Evolutionary conservation across 495 filamentous ascomycete species (phyloP), one percentile per base, ranked within the genome.

Genomic region (Aspergillus homomorphus): DNA sequence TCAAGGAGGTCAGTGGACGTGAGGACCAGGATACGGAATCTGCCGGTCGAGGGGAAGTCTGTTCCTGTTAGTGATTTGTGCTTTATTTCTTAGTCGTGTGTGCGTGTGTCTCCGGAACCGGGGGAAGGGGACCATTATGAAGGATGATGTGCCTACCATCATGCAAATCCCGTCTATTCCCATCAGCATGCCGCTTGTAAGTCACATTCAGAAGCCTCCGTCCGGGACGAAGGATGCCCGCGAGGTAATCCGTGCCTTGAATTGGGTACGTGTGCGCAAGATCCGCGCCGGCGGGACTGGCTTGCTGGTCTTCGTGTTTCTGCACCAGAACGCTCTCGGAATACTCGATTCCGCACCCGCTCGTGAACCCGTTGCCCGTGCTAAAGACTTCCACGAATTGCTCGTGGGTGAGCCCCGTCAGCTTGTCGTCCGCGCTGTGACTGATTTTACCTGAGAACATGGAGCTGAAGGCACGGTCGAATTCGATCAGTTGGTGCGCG

Each of bases 401-500:
- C 1, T 75, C 72, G 62, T 80, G 79, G 9, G 73, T 79, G 21
- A 84, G 66, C 16, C 74, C 73, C 21, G 67, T 62, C 8, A 58
- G 60, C 5, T 60, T 64, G 18, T 72, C 66, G 50, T 70, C 69
- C 0, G 66, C 64, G 3, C 62, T 57, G 0, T n/a, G n/a, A n/a
- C 73, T 74, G n/a, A 82, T 80, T 59, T 77, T 71, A 7, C 77
- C 76, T 0, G 77, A 78, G 54, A 77, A 80, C 64, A 81, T 75
- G 30, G 73, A 73, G 0, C 82, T 82, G 59, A 84, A 85, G 19
- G 66, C 76, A 21, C 79, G 77, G 62, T 92, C 89, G 59, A 91
- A 92, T 26, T 82, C 81, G 45, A 93, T 89, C 6, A 93, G 79
- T 55, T 89, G 82, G 54, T 88, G 79, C 4, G 89, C 89, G 43